Evolutionary conservation across 306 rosid species (phyloP).

Genomic region (Dryas alaskensis): DNA sequence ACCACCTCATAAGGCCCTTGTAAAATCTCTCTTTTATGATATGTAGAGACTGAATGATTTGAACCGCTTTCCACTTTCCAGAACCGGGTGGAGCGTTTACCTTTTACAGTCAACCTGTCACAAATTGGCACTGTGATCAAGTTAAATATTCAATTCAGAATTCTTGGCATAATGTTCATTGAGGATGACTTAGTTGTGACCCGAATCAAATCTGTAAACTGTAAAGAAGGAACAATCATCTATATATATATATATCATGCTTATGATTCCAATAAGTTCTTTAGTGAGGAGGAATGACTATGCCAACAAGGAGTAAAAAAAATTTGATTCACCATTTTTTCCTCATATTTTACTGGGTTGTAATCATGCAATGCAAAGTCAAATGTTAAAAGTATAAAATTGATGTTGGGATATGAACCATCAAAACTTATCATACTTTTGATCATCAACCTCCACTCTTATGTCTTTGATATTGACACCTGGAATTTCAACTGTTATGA

Average conservation of each 20-base stretch:
- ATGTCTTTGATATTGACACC: constrained; percentile 63
- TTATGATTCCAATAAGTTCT: neutral
- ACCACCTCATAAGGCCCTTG: constrained; percentile 66
- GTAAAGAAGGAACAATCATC: neutral
- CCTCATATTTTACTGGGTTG: neutral
- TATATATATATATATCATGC: neutral
- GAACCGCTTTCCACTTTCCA: constrained; percentile 32
- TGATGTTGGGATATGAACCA: constrained; percentile 3
- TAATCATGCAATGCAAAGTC: constrained; percentile 7
- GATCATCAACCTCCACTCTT: constrained; percentile 81
- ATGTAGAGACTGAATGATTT: constrained; percentile 47
- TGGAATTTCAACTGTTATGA: constrained; percentile 70
- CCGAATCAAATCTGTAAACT: neutral
- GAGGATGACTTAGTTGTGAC: neutral
- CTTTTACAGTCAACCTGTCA: constrained; percentile 57
- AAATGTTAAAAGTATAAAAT: neutral
- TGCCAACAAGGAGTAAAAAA: too few relatives aligned
- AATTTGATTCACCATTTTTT: neutral
- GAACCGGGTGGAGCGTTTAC: constrained; percentile 43
- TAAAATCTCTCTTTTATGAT: constrained; percentile 63
- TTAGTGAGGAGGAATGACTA: too few relatives aligned
- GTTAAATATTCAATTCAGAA: neutral
- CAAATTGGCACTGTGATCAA: neutral
- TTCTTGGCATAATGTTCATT: neutral
- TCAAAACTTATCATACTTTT: constrained; percentile 49